A percentile compares a stretch with the other conserved stretches of the same genome.
These are phyloP conservation scores for Malus domestica DNA, from an alignment of 306 rosid species.

Conservation along the genomic window DNA sequence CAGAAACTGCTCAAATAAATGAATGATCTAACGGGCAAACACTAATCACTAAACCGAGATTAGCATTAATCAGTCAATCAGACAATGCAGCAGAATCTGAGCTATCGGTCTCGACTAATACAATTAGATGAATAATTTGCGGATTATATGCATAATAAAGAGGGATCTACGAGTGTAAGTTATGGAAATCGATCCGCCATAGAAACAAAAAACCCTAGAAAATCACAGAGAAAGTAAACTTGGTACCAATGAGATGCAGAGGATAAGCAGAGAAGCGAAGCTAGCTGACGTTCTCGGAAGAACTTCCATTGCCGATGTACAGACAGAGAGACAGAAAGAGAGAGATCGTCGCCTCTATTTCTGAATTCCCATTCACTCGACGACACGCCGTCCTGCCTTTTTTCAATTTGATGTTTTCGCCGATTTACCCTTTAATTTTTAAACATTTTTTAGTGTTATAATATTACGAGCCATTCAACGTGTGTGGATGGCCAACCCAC, in stretches of 20 bases:
- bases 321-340: not conserved
- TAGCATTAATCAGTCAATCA: not conserved
- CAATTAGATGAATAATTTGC: not conserved
- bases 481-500: too few relatives aligned
- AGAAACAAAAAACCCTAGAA: constrained; percentile 9
- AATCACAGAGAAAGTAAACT: not conserved
- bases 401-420: not conserved
- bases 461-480: too few relatives aligned
- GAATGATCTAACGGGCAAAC: not conserved
- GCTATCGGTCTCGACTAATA: not conserved
- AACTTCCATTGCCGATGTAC: constrained; percentile 16
- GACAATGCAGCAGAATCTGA: not conserved
- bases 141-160: not conserved
- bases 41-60: not conserved
- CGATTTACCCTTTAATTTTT: not conserved
- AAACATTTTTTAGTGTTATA: too few relatives aligned
- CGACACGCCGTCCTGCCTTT: not conserved
- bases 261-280: constrained; percentile 14
- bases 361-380: not conserved
- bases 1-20: not conserved
- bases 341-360: not conserved
- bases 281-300: constrained; percentile 4
- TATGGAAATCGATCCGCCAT: not conserved
- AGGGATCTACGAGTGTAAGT: constrained; percentile 6
- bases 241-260: constrained; percentile 36